phyloP scores from a whole-genome alignment of 345 rosid species.

The Raphanus raphanistrum region DNA sequence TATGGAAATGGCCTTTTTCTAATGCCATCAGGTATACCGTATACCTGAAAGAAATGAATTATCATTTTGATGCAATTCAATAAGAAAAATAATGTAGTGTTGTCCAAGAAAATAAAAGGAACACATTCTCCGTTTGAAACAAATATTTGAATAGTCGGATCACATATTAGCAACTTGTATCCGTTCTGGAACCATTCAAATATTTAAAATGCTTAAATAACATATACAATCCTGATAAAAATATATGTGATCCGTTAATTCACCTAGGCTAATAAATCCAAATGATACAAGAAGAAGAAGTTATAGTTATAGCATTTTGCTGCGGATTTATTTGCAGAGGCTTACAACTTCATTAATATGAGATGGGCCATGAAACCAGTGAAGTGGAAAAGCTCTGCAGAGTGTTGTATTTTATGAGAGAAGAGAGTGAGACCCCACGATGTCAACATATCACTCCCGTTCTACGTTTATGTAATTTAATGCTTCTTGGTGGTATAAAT shows the following conservation, averaged over 20 bases:
- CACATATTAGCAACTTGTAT: background rate
- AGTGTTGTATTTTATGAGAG: slow-evolving; percentile 6
- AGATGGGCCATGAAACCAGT: slow-evolving; percentile 15
- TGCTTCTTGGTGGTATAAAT: background rate
- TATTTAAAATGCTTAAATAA: background rate
- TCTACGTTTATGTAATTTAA: background rate
- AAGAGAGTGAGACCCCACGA: slow-evolving; percentile 9
- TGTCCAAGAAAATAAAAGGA: background rate
- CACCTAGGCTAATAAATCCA: background rate
- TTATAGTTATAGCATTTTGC: background rate
- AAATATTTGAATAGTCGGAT: background rate
- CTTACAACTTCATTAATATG: slow-evolving; percentile 10
- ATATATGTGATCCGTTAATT: background rate
- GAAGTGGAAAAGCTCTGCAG: slow-evolving; percentile 10
- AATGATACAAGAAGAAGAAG: background rate
- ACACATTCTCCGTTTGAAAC: background rate
- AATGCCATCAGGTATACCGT: slow-evolving; percentile 27
- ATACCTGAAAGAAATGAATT: background rate
- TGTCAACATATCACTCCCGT: slow-evolving; percentile 23
- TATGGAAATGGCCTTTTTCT: background rate
- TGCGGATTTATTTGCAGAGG: background rate
- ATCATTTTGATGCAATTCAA: background rate
- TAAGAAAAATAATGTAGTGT: background rate
- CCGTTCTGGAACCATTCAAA: background rate
- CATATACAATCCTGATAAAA: background rate